These are phyloP conservation scores for Phialophora tarda DNA, from an alignment of 2,329 filamentous ascomycete species.

Conservation along the genomic window DNA sequence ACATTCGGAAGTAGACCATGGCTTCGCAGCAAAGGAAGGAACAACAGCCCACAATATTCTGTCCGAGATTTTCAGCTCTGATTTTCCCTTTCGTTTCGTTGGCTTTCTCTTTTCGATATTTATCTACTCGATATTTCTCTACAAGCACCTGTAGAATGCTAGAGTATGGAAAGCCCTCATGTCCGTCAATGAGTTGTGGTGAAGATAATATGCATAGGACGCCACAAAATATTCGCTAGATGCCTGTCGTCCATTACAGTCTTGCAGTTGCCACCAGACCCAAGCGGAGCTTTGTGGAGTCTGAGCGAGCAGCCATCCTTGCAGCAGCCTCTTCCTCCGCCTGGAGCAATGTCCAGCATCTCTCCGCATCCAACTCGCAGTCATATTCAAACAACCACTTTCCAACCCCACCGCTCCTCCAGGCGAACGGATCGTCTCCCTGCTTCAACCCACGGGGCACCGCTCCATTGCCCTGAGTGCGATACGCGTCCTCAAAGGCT, in stretches of 20 bases:
- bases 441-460: neutral
- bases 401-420: constrained; percentile 27
- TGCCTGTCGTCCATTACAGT: neutral
- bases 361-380: constrained; percentile 16
- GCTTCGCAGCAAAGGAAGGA: neutral
- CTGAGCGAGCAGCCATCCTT: neutral
- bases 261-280: neutral
- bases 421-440: constrained; percentile 23
- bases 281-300: neutral
- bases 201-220: neutral
- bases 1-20: neutral
- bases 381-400: constrained; percentile 26
- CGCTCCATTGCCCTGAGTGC: neutral
- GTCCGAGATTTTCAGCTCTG: neutral
- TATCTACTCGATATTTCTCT: neutral
- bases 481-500: neutral
- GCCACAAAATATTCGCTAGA: neutral
- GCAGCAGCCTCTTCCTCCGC: neutral
- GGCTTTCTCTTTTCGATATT: neutral
- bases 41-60: neutral
- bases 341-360: constrained; percentile 15
- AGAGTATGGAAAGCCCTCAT: neutral
- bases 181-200: neutral
- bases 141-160: neutral
- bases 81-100: neutral